Percentiles rank a stretch among this genome's conserved stretches.
phyloP scores from a whole-genome alignment of 1,284 basidiomycete genomes.

The Austroboletus novae-zelandiae region DNA sequence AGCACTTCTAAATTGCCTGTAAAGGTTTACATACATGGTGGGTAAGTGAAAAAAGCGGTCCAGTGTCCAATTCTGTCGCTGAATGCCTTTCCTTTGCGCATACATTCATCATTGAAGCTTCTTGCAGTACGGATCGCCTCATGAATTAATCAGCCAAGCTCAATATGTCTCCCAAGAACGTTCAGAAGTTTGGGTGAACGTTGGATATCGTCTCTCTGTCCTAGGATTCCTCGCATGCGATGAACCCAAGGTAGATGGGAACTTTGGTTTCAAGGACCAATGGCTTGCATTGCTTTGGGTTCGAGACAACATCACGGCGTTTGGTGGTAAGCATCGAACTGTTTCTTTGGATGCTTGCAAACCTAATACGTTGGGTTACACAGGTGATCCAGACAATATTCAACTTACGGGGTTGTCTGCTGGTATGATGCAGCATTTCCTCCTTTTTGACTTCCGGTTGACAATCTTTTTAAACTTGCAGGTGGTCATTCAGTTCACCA shows the following conservation, averaged over 20 bases:
- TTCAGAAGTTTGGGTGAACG: constrained; percentile 71
- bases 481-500: constrained; percentile 76
- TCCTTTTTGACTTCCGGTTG: background rate
- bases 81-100: too few species aligned
- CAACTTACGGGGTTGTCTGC: constrained; percentile 68
- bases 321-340: constrained; percentile 42
- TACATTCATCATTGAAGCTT: constrained; percentile 43
- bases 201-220: constrained; percentile 67
- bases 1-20: constrained; percentile 51
- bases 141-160: constrained; percentile 53
- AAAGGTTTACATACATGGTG: constrained; percentile 73
- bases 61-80: too few species aligned
- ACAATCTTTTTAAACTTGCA: constrained; percentile 18
- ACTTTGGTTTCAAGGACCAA: constrained; percentile 77
- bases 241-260: constrained; percentile 56
- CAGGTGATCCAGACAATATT: constrained; percentile 52
- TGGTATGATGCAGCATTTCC: constrained; percentile 36
- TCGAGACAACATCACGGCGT: constrained; percentile 22
- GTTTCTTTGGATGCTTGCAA: constrained; percentile 49
- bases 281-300: constrained; percentile 25
- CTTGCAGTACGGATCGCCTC: constrained; percentile 79
- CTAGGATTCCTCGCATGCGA: constrained; percentile 72
- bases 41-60: constrained; percentile 30
- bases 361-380: background rate
- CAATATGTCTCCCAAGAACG: constrained; percentile 63